Evolutionary conservation across 306 rosid species (phyloP).

Genomic region (Prunus fruticosa): DNA sequence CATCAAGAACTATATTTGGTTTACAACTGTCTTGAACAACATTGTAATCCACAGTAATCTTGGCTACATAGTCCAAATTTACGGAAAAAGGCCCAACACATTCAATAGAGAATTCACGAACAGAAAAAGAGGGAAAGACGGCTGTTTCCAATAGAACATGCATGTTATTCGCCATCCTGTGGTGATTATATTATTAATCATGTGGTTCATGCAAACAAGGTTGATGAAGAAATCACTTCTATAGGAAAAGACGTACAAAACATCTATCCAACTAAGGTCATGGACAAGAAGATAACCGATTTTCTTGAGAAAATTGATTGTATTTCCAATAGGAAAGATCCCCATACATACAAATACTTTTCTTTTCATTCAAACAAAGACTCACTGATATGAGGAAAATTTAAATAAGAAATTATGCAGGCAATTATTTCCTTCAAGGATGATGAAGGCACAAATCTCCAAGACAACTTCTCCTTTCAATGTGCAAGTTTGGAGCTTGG

Average conservation of each 20-base stretch:
- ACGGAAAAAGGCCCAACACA: not conserved
- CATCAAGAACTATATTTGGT: conserved; percentile 3
- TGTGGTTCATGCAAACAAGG: not conserved
- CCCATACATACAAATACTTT: not conserved
- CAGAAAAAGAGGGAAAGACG: not conserved
- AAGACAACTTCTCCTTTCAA: not conserved
- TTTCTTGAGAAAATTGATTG: not conserved
- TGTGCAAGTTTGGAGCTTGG: not conserved
- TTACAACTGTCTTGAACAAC: not conserved
- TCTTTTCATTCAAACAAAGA: not conserved
- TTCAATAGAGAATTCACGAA: not conserved
- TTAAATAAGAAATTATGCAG: not conserved
- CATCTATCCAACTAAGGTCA: not conserved
- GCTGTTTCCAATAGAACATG: not conserved
- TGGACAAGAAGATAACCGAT: not conserved
- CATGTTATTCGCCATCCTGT: not conserved
- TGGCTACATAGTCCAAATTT: not conserved
- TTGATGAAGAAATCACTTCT: not conserved
- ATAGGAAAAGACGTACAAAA: not conserved
- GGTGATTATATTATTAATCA: no score
- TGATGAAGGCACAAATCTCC: not conserved
- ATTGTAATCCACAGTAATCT: not conserved
- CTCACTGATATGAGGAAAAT: not conserved
- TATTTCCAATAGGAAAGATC: not conserved
- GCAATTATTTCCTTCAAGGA: not conserved